Evolutionary conservation across 2,329 filamentous ascomycete genomes (phyloP), one percentile per base, ranked within the genome.

Genomic region (Curvularia eragrostidis): DNA sequence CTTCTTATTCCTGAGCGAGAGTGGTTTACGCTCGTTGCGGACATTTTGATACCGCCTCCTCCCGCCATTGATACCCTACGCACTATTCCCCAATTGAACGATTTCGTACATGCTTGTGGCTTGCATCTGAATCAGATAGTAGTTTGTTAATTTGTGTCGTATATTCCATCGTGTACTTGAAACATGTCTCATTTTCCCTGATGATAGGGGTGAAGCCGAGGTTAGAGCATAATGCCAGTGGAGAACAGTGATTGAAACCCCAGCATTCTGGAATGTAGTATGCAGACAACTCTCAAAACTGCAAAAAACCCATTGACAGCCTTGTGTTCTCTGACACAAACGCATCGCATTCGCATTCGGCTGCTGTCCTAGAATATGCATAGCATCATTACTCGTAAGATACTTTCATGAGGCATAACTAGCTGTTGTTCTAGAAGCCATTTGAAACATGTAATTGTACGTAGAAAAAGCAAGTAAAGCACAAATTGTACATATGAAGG

Each of bases 61-160:
- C 39, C 30, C 30, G 46, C 23, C 41, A 41, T 49, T 52, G 54
- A 56, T 56, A 56, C 54, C 54, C 54, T 36, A 24, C 36, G 47
- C 48, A 23, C 44, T 50, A 44, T 44, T 44, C 42, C 42, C 41
- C 42, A n/a, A 26, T 18, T 44, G 12, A n/a, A 44, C 10, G 7
- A 9, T 6, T 28, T 18, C 21, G 5, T 44, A 28, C 18, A 8
- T 44, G 5, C 18, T 26, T 44, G 21, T 28, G 32, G 13, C 18
- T 42, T 24, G 19, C 1, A 42, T 15, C 24, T 24, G 39, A 42
- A 24, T 42, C 12, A 42, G 32, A 36, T 36, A 36, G 13, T 36
- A 36, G 13, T 24, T 42, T 15, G 12, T 15, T 42, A 3, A 15
- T 42, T 24, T 0, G 6, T n/a, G 15, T 6, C 10, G 7, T 36